Base-by-base conservation (phyloP, 768 basidiomycete species). In the Xerocomellus amylosporus region DNA sequence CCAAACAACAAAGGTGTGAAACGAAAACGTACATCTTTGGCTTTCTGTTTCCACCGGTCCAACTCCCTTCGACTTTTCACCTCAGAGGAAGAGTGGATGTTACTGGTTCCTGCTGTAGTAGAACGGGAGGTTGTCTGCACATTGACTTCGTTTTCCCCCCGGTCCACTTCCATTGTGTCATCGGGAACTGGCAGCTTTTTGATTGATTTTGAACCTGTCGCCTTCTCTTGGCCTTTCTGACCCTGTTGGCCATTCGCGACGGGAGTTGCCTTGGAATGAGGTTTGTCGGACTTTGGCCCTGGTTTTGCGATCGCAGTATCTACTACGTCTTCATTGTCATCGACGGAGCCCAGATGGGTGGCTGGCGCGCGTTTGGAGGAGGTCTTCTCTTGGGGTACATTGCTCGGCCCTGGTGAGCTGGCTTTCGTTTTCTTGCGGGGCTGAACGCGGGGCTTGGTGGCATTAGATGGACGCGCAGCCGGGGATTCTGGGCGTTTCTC, bases 1-100 rank as follows among this genome's bases (percentile, higher is more conserved):
- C 30, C 22, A 34, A 37, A 20, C n/a, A n/a, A 34, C 28, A 30
- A 41, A 42, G 15, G 17, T 8, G 14, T 15, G 31, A 46, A 13
- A 24, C 7, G 17, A 43, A 22, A 20, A 40, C 57, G 14, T 51
- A 70, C 71, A 17, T 67, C 62, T 53, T 58, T 68, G 22, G 60
- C 52, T 36, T 67, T 73, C 34, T 62, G 61, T 53, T 70, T 73
- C 70, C 64, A 71, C 26, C 56, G 54, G 5, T 73, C 67, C 51
- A 71, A 42, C 46, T 71, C 70, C 40, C 58, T 65, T 38, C 49
- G 59, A 20, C 6, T 40, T 49, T 54, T 56, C 19, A n/a, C 36
- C 20, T 61, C 60, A 8, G 64, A 58, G n/a, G 61, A 38, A 28
- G 52, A 4, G 43, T 45, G 57, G 13, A 9, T 38, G 36, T 59